Evolutionary conservation across 2,329 filamentous ascomycete species (phyloP), one percentile per base, ranked within the genome.

Genomic region (Fusarium ambrosium): DNA sequence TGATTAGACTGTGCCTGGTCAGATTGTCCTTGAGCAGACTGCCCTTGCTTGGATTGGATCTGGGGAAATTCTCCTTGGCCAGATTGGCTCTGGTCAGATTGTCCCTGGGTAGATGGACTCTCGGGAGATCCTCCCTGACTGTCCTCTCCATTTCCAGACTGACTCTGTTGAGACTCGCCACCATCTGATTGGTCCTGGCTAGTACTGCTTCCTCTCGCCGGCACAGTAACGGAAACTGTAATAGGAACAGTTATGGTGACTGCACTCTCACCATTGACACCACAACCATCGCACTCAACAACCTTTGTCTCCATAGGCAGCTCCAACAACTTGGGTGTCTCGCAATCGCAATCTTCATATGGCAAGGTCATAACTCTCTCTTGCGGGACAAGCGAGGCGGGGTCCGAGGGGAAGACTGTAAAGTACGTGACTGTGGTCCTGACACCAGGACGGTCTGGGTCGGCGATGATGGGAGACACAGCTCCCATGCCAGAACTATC

Each of bases 331-430:
- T 43, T 61, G 10, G 72, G 73, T 14, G 68, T 77, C 18, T 74
- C 65, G 55, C 76, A 79, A 4, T 60, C 65, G 39, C 79, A 80
- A 4, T 73, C 62, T n/a, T 77, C 69, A 14, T 73, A 72, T n/a
- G 68, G 60, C 27, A 82, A 70, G 18, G 81, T 83, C 9, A 83
- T 80, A 53, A 78, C 76, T 60, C 82, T 83, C 66, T 82, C 77
- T 4, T 80, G 73, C 1, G 86, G 83, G 22, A 82, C 76, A 22
- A 86, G 78, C 22, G 69, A 68, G 3, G 79, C 80, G 0, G 79
- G 77, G 69, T 84, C 78, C 6, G 83, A 83, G 7, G 81, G 73
- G 55, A 81, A 78, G 9, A 77, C 64, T 10, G 76, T 78, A 22
- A 64, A 71, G 70, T 79, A 79, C 2, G 71, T 76, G 53, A 79